Percentiles rank a stretch among this genome's conserved stretches.
phyloP scores from a whole-genome alignment of 2,329 filamentous ascomycete species.

The Claviceps quebecensis region DNA sequence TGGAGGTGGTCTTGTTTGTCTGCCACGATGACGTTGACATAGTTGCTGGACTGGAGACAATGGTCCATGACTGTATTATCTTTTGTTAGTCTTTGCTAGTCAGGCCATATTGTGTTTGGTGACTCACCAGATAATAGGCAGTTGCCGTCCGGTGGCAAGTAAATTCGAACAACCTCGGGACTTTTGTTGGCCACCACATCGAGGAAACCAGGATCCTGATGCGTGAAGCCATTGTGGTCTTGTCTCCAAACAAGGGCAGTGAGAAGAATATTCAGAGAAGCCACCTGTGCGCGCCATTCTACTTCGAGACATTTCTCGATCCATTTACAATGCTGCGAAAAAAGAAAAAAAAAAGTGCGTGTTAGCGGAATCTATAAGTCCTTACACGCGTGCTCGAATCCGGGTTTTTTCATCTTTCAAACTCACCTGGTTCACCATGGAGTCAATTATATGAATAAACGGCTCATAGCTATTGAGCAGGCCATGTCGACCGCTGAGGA shows the following conservation, averaged over 20 bases:
- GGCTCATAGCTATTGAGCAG: slow-evolving; percentile 71
- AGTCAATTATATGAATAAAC: slow-evolving; percentile 72
- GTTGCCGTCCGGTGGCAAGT: slow-evolving; percentile 69
- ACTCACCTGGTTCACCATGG: slow-evolving; percentile 62
- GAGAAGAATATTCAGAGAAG: slow-evolving; percentile 66
- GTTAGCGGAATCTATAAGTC: slow-evolving; percentile 6
- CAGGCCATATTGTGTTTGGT: neutral
- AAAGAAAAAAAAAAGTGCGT: neutral
- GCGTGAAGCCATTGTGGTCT: slow-evolving; percentile 74
- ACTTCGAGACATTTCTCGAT: slow-evolving; percentile 71
- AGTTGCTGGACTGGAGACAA: slow-evolving; percentile 59
- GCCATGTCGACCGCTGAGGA: slow-evolving; percentile 61
- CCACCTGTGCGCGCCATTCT: slow-evolving; percentile 58
- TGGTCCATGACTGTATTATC: slow-evolving; percentile 45
- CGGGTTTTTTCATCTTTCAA: neutral
- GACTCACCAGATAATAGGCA: slow-evolving; percentile 45
- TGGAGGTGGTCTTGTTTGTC: slow-evolving; percentile 72
- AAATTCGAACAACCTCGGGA: slow-evolving; percentile 67
- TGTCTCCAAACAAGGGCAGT: slow-evolving; percentile 71
- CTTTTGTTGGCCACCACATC: slow-evolving; percentile 70
- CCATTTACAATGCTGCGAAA: slow-evolving; percentile 73
- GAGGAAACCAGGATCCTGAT: slow-evolving; percentile 69
- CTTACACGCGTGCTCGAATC: too few relatives aligned
- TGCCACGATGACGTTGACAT: slow-evolving; percentile 68
- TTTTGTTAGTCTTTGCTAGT: slow-evolving; percentile 14